phyloP scores from a whole-genome alignment of 2,329 filamentous ascomycete genomes.

The Fusarium nygamai region DNA sequence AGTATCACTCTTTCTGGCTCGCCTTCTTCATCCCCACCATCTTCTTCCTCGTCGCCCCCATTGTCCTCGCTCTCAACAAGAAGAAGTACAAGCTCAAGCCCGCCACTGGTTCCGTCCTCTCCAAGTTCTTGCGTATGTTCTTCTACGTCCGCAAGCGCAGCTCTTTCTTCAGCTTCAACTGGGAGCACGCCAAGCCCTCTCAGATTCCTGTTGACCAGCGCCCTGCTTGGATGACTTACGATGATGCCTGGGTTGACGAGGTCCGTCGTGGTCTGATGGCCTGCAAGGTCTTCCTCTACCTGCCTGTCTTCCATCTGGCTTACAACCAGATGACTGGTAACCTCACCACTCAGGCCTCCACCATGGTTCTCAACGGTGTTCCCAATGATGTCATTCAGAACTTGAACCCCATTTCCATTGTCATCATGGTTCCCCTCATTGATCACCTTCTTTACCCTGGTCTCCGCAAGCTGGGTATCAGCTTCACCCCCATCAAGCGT shows the following conservation, averaged over 20 bases:
- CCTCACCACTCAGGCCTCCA: constrained; percentile 70
- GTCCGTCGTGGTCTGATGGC: constrained; percentile 75
- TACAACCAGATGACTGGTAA: constrained; percentile 71
- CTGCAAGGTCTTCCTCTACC: constrained; percentile 77
- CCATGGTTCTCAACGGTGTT: constrained; percentile 73
- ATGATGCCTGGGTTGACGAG: constrained; percentile 85
- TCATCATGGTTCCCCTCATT: constrained; percentile 78
- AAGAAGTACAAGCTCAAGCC: constrained; percentile 69
- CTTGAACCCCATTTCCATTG: constrained; percentile 77
- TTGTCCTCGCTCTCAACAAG: constrained; percentile 69
- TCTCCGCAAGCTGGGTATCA: constrained; percentile 70
- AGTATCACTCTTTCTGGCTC: constrained; percentile 80
- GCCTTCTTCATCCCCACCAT: constrained; percentile 74
- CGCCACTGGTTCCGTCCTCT: constrained; percentile 77
- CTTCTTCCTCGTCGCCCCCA: constrained; percentile 70
- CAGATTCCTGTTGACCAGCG: constrained; percentile 63
- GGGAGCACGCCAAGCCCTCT: constrained; percentile 76
- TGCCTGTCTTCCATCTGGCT: constrained; percentile 70
- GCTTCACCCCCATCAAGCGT: constrained; percentile 80
- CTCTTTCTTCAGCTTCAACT: constrained; percentile 73
- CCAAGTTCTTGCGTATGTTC: constrained; percentile 72
- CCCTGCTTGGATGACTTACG: constrained; percentile 81
- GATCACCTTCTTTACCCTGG: constrained; percentile 76
- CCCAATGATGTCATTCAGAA: constrained; percentile 84
- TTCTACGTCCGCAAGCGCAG: constrained; percentile 69